Base-by-base conservation (phyloP, 2,329 filamentous ascomycete genomes). In the Neofusicoccum cordaticola region DNA sequence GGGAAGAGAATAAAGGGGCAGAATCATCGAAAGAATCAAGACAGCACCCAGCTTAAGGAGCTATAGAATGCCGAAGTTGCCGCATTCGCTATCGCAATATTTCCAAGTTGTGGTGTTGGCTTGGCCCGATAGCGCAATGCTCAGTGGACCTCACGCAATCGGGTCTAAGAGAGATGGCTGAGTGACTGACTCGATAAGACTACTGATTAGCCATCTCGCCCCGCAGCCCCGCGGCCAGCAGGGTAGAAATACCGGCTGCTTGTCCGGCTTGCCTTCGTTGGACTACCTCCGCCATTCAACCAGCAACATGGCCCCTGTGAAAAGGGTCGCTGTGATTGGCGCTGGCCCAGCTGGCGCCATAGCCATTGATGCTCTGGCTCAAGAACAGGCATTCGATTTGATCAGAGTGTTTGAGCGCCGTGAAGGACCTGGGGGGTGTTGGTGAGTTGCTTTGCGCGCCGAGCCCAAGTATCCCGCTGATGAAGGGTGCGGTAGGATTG, bases 321-420 rank as follows among this genome's bases (percentile, higher is more conserved):
- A 37, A 37, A 44, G 52, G n/a, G 45, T 89, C 12, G 86, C 86
- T 17, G 81, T 89, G 5, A 86, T 89, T 68, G 86, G 86, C 6
- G 81, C 85, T 2, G 86, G 86, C 5, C 86, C 87, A 6, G 80
- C 84, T 2, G 86, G 86, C 2, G 84, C 84, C 12, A 88, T 88
- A 64, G 75, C 85, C 0, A 82, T 87, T 2, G 85, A 89, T 76
- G 86, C 86, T 4, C 73, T 89, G 35, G 81, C 80, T 31, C 81
- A 85, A 70, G 87, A 89, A 71, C 79, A 85, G 66, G 71, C 76
- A 0, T 89, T 89, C 69, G 83, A 88, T 65, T 73, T 78, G 2
- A 85, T 88, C 63, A 81, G 84, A 5, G 85, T 89, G 0, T 89
- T 89, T 70, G 87, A 89, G 71, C 78, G 86, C 34, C 81, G 85